These are phyloP conservation scores for Sordariomycetes sp. DNA, from an alignment of 2,329 filamentous ascomycete genomes.

Conservation along the genomic window DNA sequence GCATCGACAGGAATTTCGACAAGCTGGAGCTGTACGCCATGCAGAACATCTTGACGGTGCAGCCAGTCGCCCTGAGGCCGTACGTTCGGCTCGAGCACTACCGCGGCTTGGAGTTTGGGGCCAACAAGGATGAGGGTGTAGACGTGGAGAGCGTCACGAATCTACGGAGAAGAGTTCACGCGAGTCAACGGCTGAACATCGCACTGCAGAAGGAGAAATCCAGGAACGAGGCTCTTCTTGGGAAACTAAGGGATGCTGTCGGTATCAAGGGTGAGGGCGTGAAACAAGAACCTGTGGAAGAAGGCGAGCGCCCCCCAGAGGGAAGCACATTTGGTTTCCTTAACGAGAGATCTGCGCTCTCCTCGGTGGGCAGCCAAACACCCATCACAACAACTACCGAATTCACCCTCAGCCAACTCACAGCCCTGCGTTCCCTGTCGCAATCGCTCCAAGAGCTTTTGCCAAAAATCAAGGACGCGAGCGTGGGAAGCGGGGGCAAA, in stretches of 20 bases:
- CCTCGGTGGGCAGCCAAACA: conserved; percentile 38
- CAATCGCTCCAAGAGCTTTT: conserved; percentile 52
- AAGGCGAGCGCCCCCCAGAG: conserved; percentile 2
- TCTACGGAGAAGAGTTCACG: conserved; percentile 66
- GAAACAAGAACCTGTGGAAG: conserved; percentile 4
- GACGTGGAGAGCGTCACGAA: conserved; percentile 54
- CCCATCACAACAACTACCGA: conserved; percentile 62
- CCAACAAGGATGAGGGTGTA: conserved; percentile 7
- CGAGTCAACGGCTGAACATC: conserved; percentile 67
- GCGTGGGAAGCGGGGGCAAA: conserved; percentile 24
- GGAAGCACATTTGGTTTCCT: conserved; percentile 44
- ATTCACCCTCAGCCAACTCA: conserved; percentile 77
- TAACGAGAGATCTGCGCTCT: conserved; percentile 36
- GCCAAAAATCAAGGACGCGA: conserved; percentile 45
- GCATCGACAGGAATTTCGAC: conserved; percentile 79
- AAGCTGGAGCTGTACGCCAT: conserved; percentile 84
- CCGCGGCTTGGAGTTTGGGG: conserved; percentile 49
- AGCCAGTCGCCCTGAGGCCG: conserved; percentile 52
- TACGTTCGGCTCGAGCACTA: conserved; percentile 85
- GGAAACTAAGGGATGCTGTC: conserved; percentile 44
- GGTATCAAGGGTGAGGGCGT: conserved; percentile 17
- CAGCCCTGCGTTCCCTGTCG: conserved; percentile 62
- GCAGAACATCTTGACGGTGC: conserved; percentile 69
- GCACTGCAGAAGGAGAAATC: conserved; percentile 61
- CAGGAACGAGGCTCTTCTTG: conserved; percentile 63